These are phyloP conservation scores for Corchorus olitorius DNA, from an alignment of 345 rosid genomes.

Conservation along the genomic window DNA sequence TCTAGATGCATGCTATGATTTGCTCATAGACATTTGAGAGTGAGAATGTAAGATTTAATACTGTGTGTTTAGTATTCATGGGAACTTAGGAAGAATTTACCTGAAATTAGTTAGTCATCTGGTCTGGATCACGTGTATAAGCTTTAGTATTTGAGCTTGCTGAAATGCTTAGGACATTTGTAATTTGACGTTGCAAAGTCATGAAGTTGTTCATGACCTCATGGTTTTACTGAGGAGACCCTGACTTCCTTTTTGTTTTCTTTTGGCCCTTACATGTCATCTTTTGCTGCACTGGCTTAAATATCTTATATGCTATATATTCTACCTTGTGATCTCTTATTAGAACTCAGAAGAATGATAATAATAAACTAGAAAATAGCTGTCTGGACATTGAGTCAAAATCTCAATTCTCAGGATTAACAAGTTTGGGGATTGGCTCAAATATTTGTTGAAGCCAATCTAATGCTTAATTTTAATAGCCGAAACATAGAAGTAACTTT, in stretches of 20 bases:
- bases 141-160: not conserved
- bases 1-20: constrained; percentile 7
- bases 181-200: not conserved
- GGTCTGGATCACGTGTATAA: not conserved
- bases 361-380: not conserved
- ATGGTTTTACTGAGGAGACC: not conserved
- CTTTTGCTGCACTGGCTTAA: not conserved
- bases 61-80: not conserved
- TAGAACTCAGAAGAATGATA: not conserved
- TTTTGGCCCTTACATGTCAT: not conserved
- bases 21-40: not conserved
- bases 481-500: not conserved
- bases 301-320: not conserved
- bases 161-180: not conserved
- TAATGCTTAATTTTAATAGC: not conserved
- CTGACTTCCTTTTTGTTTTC: not conserved
- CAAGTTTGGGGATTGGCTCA: not conserved
- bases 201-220: not conserved
- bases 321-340: not conserved
- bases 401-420: not conserved
- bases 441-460: not conserved
- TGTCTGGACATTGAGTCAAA: not conserved
- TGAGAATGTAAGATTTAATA: not conserved
- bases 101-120: not conserved
- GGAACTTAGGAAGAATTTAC: not conserved